Evolutionary conservation across 768 basidiomycete species (phyloP).

Genomic region (Collybia sordida): DNA sequence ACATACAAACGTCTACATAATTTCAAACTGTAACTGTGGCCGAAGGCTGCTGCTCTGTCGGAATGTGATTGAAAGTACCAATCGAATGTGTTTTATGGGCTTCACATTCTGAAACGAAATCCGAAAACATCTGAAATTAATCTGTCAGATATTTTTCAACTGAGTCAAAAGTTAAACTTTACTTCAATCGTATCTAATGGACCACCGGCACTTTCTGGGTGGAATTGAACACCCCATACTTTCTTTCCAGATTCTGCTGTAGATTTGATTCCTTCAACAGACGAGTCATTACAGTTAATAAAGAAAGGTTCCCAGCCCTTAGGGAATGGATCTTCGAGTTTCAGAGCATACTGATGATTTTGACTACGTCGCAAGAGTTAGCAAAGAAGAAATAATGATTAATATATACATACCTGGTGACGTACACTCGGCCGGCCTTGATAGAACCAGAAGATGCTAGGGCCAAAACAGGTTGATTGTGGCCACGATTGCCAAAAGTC

Average conservation of each 20-base stretch:
- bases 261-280: slow-evolving; percentile 97
- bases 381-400: neutral
- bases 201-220: slow-evolving; percentile 98
- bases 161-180: neutral
- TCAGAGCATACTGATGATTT: slow-evolving; percentile 99
- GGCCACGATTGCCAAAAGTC: slow-evolving; percentile 99
- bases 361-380: slow-evolving; percentile 46
- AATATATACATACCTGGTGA: slow-evolving; percentile 68
- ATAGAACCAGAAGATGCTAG: slow-evolving; percentile 92
- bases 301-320: slow-evolving; percentile 98
- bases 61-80: too few relatives aligned
- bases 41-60: too few relatives aligned
- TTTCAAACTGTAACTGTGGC: neutral
- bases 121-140: slow-evolving; percentile 80
- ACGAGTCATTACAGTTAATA: slow-evolving; percentile 99
- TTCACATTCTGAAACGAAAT: slow-evolving; percentile 83
- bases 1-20: slow-evolving; percentile 9
- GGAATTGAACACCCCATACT: slow-evolving; percentile 99
- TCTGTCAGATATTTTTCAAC: slow-evolving; percentile 3
- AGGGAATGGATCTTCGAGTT: slow-evolving; percentile 93
- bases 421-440: slow-evolving; percentile 94
- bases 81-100: slow-evolving; percentile 42
- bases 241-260: slow-evolving; percentile 85
- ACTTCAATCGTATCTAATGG: slow-evolving; percentile 97
- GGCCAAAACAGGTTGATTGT: slow-evolving; percentile 98